phyloP scores from a whole-genome alignment of 805 yeast species.

The Saccharomycopsis olivae region DNA sequence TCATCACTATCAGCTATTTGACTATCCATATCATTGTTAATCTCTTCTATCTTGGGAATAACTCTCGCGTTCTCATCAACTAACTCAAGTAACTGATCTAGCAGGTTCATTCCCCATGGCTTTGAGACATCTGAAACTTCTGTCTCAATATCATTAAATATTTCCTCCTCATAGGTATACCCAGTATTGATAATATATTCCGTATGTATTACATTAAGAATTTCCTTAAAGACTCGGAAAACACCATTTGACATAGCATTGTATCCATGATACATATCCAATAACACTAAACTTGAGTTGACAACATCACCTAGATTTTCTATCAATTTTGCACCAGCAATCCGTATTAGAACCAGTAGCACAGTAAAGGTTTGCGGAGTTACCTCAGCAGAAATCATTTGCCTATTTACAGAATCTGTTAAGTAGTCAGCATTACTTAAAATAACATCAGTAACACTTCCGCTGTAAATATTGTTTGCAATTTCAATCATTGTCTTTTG shows the following conservation, averaged over 20 bases:
- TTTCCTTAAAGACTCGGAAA: slow-evolving; percentile 56
- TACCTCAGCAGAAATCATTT: slow-evolving; percentile 57
- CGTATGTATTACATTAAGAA: slow-evolving; percentile 38
- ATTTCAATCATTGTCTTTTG: slow-evolving; percentile 41
- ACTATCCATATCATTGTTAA: slow-evolving; percentile 28
- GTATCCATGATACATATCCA: slow-evolving; percentile 84
- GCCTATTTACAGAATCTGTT: slow-evolving; percentile 64
- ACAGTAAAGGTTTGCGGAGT: slow-evolving; percentile 67
- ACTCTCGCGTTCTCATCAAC: slow-evolving; percentile 28
- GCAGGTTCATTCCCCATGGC: slow-evolving; percentile 51
- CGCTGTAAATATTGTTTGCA: slow-evolving; percentile 37
- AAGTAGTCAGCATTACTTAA: slow-evolving; percentile 69
- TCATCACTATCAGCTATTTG: slow-evolving; percentile 27
- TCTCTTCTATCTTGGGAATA: slow-evolving; percentile 23
- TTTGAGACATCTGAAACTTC: slow-evolving; percentile 25
- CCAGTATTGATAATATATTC: slow-evolving; percentile 24
- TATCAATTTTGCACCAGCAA: slow-evolving; percentile 60
- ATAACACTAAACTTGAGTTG: slow-evolving; percentile 58
- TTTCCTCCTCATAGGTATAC: slow-evolving; percentile 21
- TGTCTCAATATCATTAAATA: slow-evolving; percentile 18
- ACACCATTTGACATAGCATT: slow-evolving; percentile 60
- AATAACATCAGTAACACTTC: slow-evolving; percentile 44
- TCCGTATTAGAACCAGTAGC: slow-evolving; percentile 52
- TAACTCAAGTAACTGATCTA: slow-evolving; percentile 34
- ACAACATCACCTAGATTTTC: slow-evolving; percentile 64